phyloP scores from a whole-genome alignment of 2,329 filamentous ascomycete genomes.

The Xylariaceae sp. region DNA sequence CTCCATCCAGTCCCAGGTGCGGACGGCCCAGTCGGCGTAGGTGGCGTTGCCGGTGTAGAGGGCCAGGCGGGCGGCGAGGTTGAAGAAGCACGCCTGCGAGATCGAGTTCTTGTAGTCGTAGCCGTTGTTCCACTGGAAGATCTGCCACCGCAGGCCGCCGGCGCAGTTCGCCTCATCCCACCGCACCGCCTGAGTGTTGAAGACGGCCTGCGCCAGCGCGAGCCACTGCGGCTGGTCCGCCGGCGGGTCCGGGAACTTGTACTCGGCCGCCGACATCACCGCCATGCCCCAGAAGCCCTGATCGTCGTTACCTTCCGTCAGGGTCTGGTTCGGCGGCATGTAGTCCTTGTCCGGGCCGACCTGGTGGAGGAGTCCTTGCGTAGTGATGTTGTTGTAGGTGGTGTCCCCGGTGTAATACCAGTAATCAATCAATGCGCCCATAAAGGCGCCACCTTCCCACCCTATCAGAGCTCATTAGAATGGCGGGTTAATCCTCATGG shows the following conservation, averaged over 20 bases:
- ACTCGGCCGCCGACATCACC: constrained; percentile 71
- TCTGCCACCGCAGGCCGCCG: constrained; percentile 84
- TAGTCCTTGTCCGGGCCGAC: constrained; percentile 73
- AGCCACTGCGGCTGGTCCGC: constrained; percentile 65
- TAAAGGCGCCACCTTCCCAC: constrained; percentile 77
- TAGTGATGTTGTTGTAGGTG: constrained; percentile 69
- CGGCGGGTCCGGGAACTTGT: constrained; percentile 65
- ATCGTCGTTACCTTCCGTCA: constrained; percentile 73
- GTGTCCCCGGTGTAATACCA: constrained; percentile 81
- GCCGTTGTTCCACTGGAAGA: constrained; percentile 79
- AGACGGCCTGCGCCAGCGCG: constrained; percentile 75
- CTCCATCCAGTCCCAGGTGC: constrained; percentile 70
- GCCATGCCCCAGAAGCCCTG: constrained; percentile 76
- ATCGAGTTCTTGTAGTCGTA: constrained; percentile 77
- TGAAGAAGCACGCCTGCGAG: constrained; percentile 65
- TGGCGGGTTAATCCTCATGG: not conserved
- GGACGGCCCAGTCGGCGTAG: constrained; percentile 77
- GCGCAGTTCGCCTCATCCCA: constrained; percentile 72
- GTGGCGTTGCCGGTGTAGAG: constrained; percentile 77
- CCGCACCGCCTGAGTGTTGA: constrained; percentile 74
- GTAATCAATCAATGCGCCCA: constrained; percentile 75
- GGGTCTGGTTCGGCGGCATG: constrained; percentile 74
- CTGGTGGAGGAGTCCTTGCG: constrained; percentile 73
- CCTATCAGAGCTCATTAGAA: constrained; percentile 41
- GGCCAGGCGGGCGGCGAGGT: constrained; percentile 67